A percentile compares a stretch with the other conserved stretches of the same genome.
phyloP scores from a whole-genome alignment of 1,139 yeast species.

The Kodamaea anthophila region DNA sequence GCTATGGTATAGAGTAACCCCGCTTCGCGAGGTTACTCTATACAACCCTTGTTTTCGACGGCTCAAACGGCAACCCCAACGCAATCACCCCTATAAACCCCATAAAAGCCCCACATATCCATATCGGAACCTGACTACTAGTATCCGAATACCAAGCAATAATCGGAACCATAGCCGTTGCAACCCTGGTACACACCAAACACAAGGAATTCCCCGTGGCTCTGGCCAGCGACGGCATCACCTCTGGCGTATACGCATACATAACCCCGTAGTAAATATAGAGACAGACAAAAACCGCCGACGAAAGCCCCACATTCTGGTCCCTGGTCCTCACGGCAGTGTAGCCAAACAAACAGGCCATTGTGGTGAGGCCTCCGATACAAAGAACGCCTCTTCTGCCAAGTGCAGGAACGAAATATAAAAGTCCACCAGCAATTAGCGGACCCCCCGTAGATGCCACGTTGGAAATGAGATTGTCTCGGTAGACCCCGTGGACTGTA shows the following conservation, averaged over 20 bases:
- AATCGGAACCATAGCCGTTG: constrained; percentile 47
- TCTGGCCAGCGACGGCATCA: constrained; percentile 49
- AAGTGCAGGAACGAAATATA: constrained; percentile 37
- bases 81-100: constrained; percentile 40
- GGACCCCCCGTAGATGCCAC: constrained; percentile 54
- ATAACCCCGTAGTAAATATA: constrained; percentile 50
- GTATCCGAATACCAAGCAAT: constrained; percentile 44
- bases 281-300: constrained; percentile 44
- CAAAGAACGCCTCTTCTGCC: constrained; percentile 55
- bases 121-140: constrained; percentile 43
- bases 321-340: constrained; percentile 46
- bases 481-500: constrained; percentile 35
- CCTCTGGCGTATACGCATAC: constrained; percentile 57
- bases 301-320: constrained; percentile 47
- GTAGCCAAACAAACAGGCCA: constrained; percentile 53
- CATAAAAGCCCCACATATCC: constrained; percentile 52
- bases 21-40: too few relatives aligned
- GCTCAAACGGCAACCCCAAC: constrained; percentile 44
- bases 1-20: too few relatives aligned
- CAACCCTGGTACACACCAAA: constrained; percentile 40
- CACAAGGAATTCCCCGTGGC: constrained; percentile 53
- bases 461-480: constrained; percentile 48
- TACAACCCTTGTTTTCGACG: constrained; percentile 19
- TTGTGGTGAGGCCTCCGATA: constrained; percentile 47
- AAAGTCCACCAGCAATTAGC: constrained; percentile 40